These are phyloP conservation scores for Yarrowia sp. DNA, from an alignment of 805 yeast genomes.

Conservation along the genomic window DNA sequence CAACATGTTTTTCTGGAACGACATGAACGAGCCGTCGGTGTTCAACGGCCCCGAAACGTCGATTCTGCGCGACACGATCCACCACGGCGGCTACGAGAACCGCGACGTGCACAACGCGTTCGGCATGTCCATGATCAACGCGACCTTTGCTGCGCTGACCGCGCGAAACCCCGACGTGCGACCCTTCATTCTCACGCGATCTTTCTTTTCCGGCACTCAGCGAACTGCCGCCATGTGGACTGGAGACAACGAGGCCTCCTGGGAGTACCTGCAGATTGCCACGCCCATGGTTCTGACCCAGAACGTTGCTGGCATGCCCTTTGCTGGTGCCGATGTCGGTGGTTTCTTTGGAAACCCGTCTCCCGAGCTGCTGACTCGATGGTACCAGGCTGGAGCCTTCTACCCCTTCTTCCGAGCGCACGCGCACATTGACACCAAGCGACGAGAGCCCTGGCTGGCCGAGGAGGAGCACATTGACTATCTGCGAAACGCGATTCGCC, in stretches of 20 bases:
- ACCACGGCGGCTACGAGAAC: slow-evolving; percentile 81
- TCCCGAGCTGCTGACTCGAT: slow-evolving; percentile 74
- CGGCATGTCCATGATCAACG: slow-evolving; percentile 76
- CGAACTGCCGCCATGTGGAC: slow-evolving; percentile 94
- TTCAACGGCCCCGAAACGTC: slow-evolving; percentile 94
- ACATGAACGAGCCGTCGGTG: slow-evolving; percentile 96
- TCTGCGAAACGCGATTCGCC: slow-evolving; percentile 66
- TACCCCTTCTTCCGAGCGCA: slow-evolving; percentile 96
- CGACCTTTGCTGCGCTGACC: slow-evolving; percentile 66
- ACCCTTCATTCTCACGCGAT: slow-evolving; percentile 84
- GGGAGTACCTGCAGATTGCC: slow-evolving; percentile 81
- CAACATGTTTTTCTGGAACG: slow-evolving; percentile 90
- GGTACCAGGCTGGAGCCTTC: slow-evolving; percentile 97
- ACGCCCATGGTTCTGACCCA: slow-evolving; percentile 85
- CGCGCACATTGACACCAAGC: slow-evolving; percentile 88
- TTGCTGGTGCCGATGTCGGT: slow-evolving; percentile 95
- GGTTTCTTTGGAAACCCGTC: slow-evolving; percentile 93
- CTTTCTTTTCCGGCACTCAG: slow-evolving; percentile 90
- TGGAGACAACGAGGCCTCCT: slow-evolving; percentile 90
- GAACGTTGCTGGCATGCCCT: slow-evolving; percentile 83
- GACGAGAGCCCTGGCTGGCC: slow-evolving; percentile 90
- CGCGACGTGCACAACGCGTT: slow-evolving; percentile 86
- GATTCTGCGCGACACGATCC: slow-evolving; percentile 77
- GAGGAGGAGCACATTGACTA: slow-evolving; percentile 68
- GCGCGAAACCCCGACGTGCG: slow-evolving; percentile 52